Conservation (phyloP, 176 grass and related monocot species). For the Ensete glaucum region DNA sequence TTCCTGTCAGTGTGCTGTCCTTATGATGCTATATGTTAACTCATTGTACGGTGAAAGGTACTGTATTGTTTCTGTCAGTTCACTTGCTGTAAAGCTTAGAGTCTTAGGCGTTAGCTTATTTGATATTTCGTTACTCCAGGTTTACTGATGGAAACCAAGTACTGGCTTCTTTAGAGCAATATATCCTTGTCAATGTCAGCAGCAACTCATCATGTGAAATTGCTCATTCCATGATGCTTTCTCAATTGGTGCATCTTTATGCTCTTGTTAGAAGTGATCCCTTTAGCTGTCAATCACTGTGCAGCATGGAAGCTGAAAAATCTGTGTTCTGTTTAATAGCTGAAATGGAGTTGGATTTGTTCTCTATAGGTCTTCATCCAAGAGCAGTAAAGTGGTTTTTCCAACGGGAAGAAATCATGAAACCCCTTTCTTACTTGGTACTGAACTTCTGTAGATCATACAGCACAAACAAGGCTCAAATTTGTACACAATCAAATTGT, state of each 20-base stretch:
- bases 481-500: conserved; percentile 28
- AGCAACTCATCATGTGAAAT: conserved; percentile 40
- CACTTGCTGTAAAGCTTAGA: neutral
- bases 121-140: conserved; percentile 30
- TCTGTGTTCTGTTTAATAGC: conserved; percentile 52
- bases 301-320: conserved; percentile 77
- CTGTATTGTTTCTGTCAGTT: neutral
- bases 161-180: conserved; percentile 89
- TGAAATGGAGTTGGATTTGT: conserved; percentile 60
- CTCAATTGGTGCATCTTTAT: conserved; percentile 78
- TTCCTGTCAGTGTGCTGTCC: conserved; percentile 66
- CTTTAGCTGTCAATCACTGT: conserved; percentile 25
- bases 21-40: conserved; percentile 65
- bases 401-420: conserved; percentile 52
- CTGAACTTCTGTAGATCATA: conserved; percentile 68
- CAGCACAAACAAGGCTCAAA: conserved; percentile 31
- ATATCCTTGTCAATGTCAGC: conserved; percentile 65
- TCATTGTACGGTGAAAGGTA: conserved; percentile 85
- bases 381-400: conserved; percentile 83
- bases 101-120: neutral
- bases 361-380: conserved; percentile 42
- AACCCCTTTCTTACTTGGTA: conserved; percentile 48
- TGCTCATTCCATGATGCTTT: conserved; percentile 45
- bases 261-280: conserved; percentile 58
- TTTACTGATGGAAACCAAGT: conserved; percentile 57